Evolutionary conservation across 441 rosid genomes (phyloP), one percentile per base, ranked within the genome.

Genomic region (Populus trichocarpa): DNA sequence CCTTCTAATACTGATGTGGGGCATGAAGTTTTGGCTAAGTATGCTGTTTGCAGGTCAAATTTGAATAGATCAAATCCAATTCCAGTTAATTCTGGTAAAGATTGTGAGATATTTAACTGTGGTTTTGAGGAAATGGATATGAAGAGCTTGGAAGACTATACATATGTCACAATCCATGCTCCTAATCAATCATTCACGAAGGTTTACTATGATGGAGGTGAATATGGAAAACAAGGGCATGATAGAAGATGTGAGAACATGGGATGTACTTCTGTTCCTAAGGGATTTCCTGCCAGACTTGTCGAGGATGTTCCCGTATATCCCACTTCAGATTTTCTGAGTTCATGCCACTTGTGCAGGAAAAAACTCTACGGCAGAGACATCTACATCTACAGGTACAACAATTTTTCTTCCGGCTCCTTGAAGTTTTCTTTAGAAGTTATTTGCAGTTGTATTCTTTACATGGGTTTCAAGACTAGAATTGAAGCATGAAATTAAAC

Each of bases 371-470:
- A 88, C 11, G 93, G 90, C 65, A 83, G 72, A 66, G 93, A 90
- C 77, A 89, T 92, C 68, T 92, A 81, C 86, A 92, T 92, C 85
- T 92, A 90, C 90, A 88, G 93, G 95, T 92, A 84, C 40, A 40
- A 28, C 28, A 9, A 50, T 14, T 65, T 67, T 23, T 2, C 3
- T 25, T 20, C 46, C 28, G 20, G 1, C 23, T 33, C 2, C 0
- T 73, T 5, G 22, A 14, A 26, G 9, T 72, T 28, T 23, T 28
- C 23, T 12, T 36, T n/a, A 23, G 20, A 13, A 57, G 8, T 53
- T 2, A 8, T 72, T 18, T 18, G 14, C 18, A 9, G 26, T 4
- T 16, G 16, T 33, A 16, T 18, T 4, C 3, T 2, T 23, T 8
- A 18, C 59, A 5, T 10, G 22, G 26, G 23, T 67, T 73, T 53